phyloP scores from a whole-genome alignment of 495 filamentous ascomycete genomes.

The Penicillium tannophilum region DNA sequence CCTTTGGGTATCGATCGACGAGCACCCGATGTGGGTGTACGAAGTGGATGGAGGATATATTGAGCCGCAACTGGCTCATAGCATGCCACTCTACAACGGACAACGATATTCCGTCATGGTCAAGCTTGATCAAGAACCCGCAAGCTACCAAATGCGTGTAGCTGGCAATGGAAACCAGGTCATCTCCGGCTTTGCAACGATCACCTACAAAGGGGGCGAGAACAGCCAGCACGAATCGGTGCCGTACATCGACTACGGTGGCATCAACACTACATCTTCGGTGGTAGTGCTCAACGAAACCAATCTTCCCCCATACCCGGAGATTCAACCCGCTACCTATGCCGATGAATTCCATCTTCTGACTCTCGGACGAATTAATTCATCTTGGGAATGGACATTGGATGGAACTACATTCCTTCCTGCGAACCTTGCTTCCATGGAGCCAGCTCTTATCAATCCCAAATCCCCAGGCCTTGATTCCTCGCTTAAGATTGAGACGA shows the following conservation, averaged over 20 bases:
- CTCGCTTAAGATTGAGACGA: constrained; percentile 44
- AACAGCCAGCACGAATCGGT: constrained; percentile 16
- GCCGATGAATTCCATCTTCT: constrained; percentile 43
- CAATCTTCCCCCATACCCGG: constrained; percentile 38
- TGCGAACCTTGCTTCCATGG: constrained; percentile 11
- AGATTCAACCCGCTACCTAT: constrained; percentile 27
- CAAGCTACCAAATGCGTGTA: constrained; percentile 36
- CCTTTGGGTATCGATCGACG: constrained; percentile 44
- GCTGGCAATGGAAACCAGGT: constrained; percentile 36
- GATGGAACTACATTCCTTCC: constrained; percentile 30
- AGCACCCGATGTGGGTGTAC: constrained; percentile 45
- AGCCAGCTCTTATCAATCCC: constrained; percentile 40
- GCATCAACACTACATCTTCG: constrained; percentile 30
- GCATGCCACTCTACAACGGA: constrained; percentile 33
- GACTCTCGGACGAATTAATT: constrained; percentile 32
- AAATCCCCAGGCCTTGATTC: constrained; percentile 19
- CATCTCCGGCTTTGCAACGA: constrained; percentile 30
- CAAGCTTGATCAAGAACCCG: constrained; percentile 35
- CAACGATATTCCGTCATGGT: constrained; percentile 41
- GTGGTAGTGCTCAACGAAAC: constrained; percentile 35
- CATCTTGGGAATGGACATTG: constrained; percentile 45
- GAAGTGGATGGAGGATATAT: constrained; percentile 44
- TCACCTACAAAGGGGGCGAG: constrained; percentile 32
- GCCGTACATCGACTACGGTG: constrained; percentile 45
- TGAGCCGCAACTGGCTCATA: constrained; percentile 34